These are phyloP conservation scores for Blastocladiella emersonii DNA, from an alignment of 371 early-diverging fungal genomes.

Conservation along the genomic window DNA sequence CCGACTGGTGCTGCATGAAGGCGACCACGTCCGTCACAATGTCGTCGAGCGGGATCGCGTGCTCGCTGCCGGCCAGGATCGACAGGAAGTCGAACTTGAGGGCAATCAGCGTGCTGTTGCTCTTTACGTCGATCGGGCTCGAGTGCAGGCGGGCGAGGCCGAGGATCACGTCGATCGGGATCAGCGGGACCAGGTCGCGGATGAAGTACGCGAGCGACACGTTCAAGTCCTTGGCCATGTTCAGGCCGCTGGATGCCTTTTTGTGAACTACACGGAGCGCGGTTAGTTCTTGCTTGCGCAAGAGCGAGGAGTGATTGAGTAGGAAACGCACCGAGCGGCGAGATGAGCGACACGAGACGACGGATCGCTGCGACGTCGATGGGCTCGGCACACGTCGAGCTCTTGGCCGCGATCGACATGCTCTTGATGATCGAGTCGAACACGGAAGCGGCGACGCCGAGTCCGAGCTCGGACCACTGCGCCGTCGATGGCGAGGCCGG, in stretches of 20 bases:
- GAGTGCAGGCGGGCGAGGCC: not conserved
- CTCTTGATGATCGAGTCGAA: not conserved
- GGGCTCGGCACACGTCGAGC: not conserved
- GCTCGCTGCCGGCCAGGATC: conserved; percentile 5
- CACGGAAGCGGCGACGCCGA: not conserved
- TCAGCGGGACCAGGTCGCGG: conserved; percentile 3
- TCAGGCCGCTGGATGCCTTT: not conserved
- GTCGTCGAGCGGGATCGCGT: conserved; percentile 5
- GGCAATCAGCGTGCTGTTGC: not conserved
- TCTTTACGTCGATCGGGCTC: not conserved
- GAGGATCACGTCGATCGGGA: not conserved
- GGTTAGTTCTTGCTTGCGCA: too few species aligned
- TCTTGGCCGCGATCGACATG: not conserved
- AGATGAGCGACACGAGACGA: too few species aligned
- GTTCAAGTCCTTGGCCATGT: conserved; percentile 5
- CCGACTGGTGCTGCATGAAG: not conserved
- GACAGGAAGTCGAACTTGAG: conserved; percentile 5
- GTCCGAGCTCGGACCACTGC: not conserved
- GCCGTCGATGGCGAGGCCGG: not conserved
- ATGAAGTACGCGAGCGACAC: conserved; percentile 1
- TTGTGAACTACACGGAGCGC: not conserved
- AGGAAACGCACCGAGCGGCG: too few species aligned
- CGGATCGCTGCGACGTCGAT: not conserved
- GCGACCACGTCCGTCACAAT: not conserved
- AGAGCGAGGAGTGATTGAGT: too few species aligned